These are phyloP conservation scores for Dissoconium aciculare DNA, from an alignment of 2,329 filamentous ascomycete species.

Conservation along the genomic window DNA sequence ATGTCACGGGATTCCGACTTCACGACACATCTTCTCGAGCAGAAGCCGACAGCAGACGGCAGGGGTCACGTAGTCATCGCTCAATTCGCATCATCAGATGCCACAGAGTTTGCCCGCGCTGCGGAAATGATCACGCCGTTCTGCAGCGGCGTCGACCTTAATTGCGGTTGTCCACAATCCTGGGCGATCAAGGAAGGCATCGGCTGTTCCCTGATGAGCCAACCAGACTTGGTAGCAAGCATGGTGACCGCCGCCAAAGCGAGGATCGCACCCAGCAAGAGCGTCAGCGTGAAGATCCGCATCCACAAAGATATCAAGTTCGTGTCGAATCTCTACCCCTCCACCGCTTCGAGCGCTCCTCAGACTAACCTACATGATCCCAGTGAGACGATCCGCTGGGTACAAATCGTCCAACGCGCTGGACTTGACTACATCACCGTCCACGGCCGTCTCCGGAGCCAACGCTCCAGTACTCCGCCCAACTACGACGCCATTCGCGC, in stretches of 20 bases:
- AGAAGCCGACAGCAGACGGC: conserved; percentile 21
- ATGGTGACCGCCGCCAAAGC: conserved; percentile 46
- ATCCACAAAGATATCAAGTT: conserved; percentile 46
- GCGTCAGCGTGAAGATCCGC: conserved; percentile 56
- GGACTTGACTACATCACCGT: conserved; percentile 55
- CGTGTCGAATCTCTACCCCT: too few species aligned
- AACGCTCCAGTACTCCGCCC: conserved; percentile 47
- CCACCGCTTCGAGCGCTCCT: too few species aligned
- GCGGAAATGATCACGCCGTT: conserved; percentile 46
- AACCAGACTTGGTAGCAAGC: conserved; percentile 48
- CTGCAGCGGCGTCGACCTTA: conserved; percentile 52
- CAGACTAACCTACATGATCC: too few species aligned
- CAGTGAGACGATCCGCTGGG: conserved; percentile 40
- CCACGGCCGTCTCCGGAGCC: conserved; percentile 49
- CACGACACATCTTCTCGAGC: conserved; percentile 37
- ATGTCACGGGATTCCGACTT: conserved; percentile 43
- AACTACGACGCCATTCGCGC: conserved; percentile 45
- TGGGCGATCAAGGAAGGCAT: conserved; percentile 56
- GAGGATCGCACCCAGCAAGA: conserved; percentile 34
- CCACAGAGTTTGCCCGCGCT: conserved; percentile 47
- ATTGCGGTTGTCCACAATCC: conserved; percentile 58
- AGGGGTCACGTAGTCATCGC: conserved; percentile 38
- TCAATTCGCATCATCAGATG: conserved; percentile 51
- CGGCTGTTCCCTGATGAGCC: conserved; percentile 54
- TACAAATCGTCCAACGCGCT: conserved; percentile 46